Evolutionary conservation across 176 grass and related monocot genomes (phyloP), one percentile per base, ranked within the genome.

Genomic region (Chrysopogon serrulatus): DNA sequence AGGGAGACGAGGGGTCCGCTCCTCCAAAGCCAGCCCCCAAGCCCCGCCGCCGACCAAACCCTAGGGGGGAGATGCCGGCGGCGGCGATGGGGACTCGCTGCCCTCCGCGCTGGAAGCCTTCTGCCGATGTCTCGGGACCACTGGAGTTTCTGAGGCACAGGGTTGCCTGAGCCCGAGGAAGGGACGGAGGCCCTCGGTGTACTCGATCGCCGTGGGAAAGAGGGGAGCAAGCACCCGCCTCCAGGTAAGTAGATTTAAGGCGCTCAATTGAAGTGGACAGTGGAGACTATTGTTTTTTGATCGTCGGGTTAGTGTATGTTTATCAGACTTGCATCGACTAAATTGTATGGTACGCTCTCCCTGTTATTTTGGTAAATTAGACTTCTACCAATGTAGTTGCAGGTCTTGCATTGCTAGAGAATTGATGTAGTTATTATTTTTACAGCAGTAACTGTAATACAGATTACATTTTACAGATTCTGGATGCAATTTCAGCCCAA

Each of bases 41-140:
- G 76, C 70, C 39, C 37, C 67, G 74, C 59, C 68, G 43, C 34
- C 10, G 63, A 5, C 47, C 51, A 76, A 81, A 90, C 84, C 74
- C 87, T 90, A 79, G 74, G 73, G 42, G 1, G 54, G 32, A 28
- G 36, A 83, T 47, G 83, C 54, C n/a, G 71, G 28, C 19, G 37
- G 64, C 67, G 51, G 56, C 53, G 45, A 35, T 33, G 83, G 81
- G 54, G 86, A 96, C 75, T 85, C 60, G 30, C 80, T 98, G 76
- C 96, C 93, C 19, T 94, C 93, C 26, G 96, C 96, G 10, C 80
- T 94, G 21, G 93, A 96, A 60, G 93, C 88, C 42, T 99, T 99
- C 78, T n/a, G 70, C 85, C 10, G 93, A 96, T 78, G 86, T 96
- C n/a, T 89, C 93, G 21, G 93, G 96, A 0, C 91, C 96, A 3